Conservation (phyloP, 768 basidiomycete genomes). For the Mycena crocata region DNA sequence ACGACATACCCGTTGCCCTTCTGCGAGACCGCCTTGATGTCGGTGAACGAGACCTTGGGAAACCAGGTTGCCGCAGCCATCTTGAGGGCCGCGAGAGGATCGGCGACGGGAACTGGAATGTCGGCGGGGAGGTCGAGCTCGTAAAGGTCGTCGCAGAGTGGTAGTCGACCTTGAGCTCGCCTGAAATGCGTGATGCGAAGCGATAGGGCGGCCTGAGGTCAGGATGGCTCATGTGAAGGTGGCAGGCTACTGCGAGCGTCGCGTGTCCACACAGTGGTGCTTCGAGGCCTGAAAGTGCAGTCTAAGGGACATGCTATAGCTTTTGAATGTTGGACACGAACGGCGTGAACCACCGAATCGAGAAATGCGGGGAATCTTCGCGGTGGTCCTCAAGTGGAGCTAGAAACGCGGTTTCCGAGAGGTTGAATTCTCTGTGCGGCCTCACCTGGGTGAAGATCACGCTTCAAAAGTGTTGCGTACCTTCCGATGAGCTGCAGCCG, state of each 20-base stretch:
- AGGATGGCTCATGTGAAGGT: constrained; percentile 18
- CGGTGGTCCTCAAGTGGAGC: constrained; percentile 29
- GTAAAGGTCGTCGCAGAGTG: constrained; percentile 17
- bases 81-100: not conserved
- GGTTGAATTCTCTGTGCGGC: constrained; percentile 26
- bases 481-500: constrained; percentile 31
- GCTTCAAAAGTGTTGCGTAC: not conserved
- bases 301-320: too few relatives aligned
- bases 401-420: constrained; percentile 31
- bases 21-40: constrained; percentile 19
- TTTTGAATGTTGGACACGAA: too few relatives aligned
- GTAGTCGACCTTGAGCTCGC: constrained; percentile 27
- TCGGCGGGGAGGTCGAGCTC: constrained; percentile 32
- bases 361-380: constrained; percentile 29
- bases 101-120: constrained; percentile 17
- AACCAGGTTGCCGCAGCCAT: constrained; percentile 30
- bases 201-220: constrained; percentile 31
- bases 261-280: constrained; percentile 32
- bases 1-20: constrained; percentile 24
- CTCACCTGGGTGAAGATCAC: not conserved
- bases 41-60: constrained; percentile 14
- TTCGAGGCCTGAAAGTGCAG: constrained; percentile 25
- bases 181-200: constrained; percentile 27
- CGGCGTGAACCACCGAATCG: constrained; percentile 33
- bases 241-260: constrained; percentile 27